Conservation (phyloP, 345 rosid genomes). For the Eucalyptus caleyi region DNA sequence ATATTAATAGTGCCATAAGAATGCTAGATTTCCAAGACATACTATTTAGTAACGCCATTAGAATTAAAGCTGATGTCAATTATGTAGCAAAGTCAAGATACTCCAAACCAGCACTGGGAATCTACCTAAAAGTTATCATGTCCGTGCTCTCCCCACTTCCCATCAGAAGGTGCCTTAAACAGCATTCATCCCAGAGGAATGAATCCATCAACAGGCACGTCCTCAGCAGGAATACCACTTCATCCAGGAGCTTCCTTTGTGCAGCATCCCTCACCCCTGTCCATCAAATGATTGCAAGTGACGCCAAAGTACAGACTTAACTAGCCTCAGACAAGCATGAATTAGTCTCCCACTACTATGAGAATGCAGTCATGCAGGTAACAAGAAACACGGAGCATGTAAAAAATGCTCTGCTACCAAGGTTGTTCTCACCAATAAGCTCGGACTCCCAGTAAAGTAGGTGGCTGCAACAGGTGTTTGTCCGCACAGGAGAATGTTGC, state of each 20-base stretch:
- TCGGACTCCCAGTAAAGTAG: conserved; percentile 72
- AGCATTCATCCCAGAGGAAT: conserved; percentile 57
- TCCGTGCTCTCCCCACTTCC: conserved; percentile 96
- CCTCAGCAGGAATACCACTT: conserved; percentile 80
- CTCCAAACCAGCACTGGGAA: neutral
- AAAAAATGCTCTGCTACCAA: conserved; percentile 27
- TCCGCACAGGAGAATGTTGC: conserved; percentile 91
- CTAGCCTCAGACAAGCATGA: neutral
- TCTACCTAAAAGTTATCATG: too few relatives aligned
- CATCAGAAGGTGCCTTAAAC: conserved; percentile 95
- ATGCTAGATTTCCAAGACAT: neutral
- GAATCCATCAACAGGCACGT: conserved; percentile 76
- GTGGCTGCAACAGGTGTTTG: conserved; percentile 97
- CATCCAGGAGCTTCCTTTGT: conserved; percentile 88
- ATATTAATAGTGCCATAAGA: neutral
- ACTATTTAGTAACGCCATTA: neutral
- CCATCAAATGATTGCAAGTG: neutral
- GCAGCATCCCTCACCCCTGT: conserved; percentile 87
- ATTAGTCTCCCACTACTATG: neutral
- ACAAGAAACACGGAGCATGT: neutral
- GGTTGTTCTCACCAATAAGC: conserved; percentile 53
- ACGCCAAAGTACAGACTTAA: neutral
- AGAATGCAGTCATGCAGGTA: neutral
- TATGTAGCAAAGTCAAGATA: neutral
- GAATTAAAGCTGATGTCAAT: neutral